A percentile compares a stretch with the other conserved stretches of the same genome.
Evolutionary conservation across 1,139 yeast genomes (phyloP).

Genomic region (Sugiyamaella japonica): DNA sequence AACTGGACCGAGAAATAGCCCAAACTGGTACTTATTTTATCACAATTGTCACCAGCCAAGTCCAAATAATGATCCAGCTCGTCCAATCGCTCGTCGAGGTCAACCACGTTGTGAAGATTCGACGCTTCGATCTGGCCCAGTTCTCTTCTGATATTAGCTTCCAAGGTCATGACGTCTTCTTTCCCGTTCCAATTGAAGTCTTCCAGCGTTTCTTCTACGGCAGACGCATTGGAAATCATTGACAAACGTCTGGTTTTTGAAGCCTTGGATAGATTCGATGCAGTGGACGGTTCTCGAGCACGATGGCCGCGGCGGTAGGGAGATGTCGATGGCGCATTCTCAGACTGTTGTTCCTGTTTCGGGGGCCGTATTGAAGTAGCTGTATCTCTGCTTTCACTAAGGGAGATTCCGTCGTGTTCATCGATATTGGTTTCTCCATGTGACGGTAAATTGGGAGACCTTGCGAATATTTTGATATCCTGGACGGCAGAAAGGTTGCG

Average conservation of each 20-base stretch:
- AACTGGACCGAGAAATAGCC: constrained; percentile 60
- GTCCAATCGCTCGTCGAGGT: constrained; percentile 46
- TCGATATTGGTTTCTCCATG: not conserved
- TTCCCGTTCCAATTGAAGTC: constrained; percentile 71
- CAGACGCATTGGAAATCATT: constrained; percentile 19
- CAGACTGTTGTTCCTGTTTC: constrained; percentile 7
- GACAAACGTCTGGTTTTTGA: constrained; percentile 18
- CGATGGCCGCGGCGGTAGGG: constrained; percentile 7
- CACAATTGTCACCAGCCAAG: constrained; percentile 61
- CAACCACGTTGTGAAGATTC: constrained; percentile 51
- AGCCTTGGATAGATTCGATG: constrained; percentile 12
- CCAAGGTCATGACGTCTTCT: constrained; percentile 60
- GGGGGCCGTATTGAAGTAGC: constrained; percentile 1
- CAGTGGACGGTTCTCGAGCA: constrained; percentile 14
- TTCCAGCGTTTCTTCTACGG: constrained; percentile 65
- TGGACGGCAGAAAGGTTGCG: constrained; percentile 7
- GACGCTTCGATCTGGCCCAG: constrained; percentile 51
- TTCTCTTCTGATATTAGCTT: constrained; percentile 57
- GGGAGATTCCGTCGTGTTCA: not conserved
- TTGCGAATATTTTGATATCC: constrained; percentile 1
- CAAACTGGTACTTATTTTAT: constrained; percentile 56
- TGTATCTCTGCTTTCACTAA: constrained; percentile 1
- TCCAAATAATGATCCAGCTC: constrained; percentile 48
- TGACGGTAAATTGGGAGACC: not conserved
- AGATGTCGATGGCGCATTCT: not conserved